Evolutionary conservation across 2,329 filamentous ascomycete species (phyloP), one percentile per base, ranked within the genome.

Genomic region (Fusarium longipes): DNA sequence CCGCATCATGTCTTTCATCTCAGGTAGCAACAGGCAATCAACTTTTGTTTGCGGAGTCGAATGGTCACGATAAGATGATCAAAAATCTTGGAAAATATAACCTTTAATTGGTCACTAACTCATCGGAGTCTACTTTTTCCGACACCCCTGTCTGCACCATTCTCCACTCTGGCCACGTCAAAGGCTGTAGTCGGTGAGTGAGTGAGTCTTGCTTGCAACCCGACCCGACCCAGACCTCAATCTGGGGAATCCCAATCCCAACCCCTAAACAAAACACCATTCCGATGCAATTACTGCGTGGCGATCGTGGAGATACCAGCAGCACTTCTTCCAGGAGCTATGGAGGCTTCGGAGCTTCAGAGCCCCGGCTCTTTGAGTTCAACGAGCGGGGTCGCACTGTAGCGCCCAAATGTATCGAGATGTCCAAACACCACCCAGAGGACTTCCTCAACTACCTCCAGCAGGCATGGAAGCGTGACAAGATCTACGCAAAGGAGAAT

Each of bases 291-390:
- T 65, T 63, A 69, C 68, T 70, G 51, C 67, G 67, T 50, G 67
- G 67, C 39, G 67, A 70, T 65, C 67, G 66, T 62, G 67, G 67
- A 70, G 67, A 70, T 60, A 70, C 67, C 52, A 66, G 55, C 67
- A 65, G 67, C 53, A 61, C 54, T 65, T 65, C 67, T 56, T 65
- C 51, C 52, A 68, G 63, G 50, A 67, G 67, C 67, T 61, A 70
- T 55, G 58, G 67, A 65, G 67, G 63, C 58, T 64, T 67, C 27
- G 63, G 67, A 33, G 44, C 67, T 55, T 52, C 59, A 63, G 67
- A 70, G 55, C 67, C 67, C 25, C 59, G 67, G 59, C 67, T 70
- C 59, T 70, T 70, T 30, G 67, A 70, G 47, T 70, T 70, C 50
- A 65, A 32, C 36, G 67, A 70, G 51, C 55, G 67, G 59, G 67